Base-by-base conservation (phyloP, 106 monocot species). In the Apostasia shenzhenica region DNA sequence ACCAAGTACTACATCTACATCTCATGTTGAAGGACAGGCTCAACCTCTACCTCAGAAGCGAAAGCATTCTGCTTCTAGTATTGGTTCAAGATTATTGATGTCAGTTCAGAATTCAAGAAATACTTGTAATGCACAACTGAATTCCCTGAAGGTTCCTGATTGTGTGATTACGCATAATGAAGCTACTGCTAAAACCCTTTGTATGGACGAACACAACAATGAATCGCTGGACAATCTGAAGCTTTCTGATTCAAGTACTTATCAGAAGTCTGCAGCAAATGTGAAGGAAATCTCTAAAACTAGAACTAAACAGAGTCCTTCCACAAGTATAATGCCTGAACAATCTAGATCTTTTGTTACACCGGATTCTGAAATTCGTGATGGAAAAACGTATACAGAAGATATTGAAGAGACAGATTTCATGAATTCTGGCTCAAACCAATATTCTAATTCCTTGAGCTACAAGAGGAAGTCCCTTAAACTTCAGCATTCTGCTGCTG, bases 391-490 rank as follows among this genome's bases (percentile, higher is more conserved):
- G n/a, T 48, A 55, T 72, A 7, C 45, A 6, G 49, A 13, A 43
- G 49, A n/a, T 64, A 58, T 59, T 39, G 72, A 70, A 45, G 70
- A 45, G 26, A 48, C 51, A 55, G 48, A 13, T 26, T 40, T 26
- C 8, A 14, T 54, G 49, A 66, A 76, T 73, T 72, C 63, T 14
- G 14, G 14, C n/a, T 65, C 3, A 62, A 69, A 72, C 6, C 65
- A 72, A 59, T 14, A 44, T 51, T 61, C 11, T 5, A 73, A 65
- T 54, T 48, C 43, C n/a, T 51, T 70, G 46, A 75, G 44, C 56
- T 67, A 67, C 58, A 82, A 74, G 67, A 81, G 53, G 54, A 87
- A 46, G 41, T 77, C 70, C 54, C 62, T 80, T 14, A 76, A 82
- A 69, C 40, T 55, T 49, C 59, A n/a, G 8, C 48, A 70, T 1